Conservation (phyloP, 2,329 filamentous ascomycete genomes). For the Anthostomella pinea region DNA sequence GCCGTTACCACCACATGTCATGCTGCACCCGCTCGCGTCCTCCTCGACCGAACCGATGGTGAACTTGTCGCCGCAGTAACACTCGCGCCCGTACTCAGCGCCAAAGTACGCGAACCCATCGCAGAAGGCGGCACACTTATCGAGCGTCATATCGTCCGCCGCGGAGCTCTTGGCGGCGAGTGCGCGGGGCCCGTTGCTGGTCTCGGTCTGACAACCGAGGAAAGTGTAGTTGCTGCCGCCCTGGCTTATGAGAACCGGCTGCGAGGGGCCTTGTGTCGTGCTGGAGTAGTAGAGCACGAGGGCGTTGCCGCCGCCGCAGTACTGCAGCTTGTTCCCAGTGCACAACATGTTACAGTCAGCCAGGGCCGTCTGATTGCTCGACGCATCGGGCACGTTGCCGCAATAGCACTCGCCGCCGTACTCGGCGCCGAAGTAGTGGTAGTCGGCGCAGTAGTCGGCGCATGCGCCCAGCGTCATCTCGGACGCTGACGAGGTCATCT, state of each 20-base stretch:
- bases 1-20: conserved; percentile 25
- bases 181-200: conserved; percentile 27
- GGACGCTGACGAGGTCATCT: conserved; percentile 13
- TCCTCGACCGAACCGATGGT: conserved; percentile 20
- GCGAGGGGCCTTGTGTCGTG: conserved; percentile 6
- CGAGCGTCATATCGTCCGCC: conserved; percentile 32
- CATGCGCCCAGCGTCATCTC: conserved; percentile 40
- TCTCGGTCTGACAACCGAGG: conserved; percentile 39
- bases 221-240: conserved; percentile 28
- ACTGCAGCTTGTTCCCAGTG: conserved; percentile 23
- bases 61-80: conserved; percentile 37
- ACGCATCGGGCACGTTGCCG: conserved; percentile 16
- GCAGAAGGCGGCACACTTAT: conserved; percentile 32
- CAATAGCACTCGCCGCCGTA: conserved; percentile 36
- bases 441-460: conserved; percentile 35
- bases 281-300: conserved; percentile 24
- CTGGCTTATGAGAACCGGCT: conserved; percentile 5
- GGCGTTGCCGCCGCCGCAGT: conserved; percentile 26
- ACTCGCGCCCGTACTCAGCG: conserved; percentile 34
- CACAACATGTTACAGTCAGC: conserved; percentile 31
- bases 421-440: conserved; percentile 37
- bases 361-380: conserved; percentile 10
- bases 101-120: conserved; percentile 33
- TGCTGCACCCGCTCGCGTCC: conserved; percentile 17
- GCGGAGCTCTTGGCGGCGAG: conserved; percentile 24